phyloP scores from a whole-genome alignment of 257 asterid species.

The Ophiorrhiza pumila region DNA sequence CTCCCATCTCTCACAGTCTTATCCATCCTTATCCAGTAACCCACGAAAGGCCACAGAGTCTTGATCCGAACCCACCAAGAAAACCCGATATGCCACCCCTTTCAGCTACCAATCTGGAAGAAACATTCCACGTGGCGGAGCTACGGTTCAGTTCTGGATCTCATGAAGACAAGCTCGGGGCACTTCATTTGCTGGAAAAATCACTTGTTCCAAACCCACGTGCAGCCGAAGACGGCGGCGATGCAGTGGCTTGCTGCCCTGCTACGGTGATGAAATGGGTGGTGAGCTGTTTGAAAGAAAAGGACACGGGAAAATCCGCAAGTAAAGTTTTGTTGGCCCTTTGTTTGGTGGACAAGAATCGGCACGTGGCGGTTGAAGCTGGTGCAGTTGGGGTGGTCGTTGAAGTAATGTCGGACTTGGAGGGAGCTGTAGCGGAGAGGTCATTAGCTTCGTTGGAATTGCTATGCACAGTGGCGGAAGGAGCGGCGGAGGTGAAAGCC shows the following conservation, averaged over 20 bases:
- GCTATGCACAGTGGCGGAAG: slow-evolving; percentile 69
- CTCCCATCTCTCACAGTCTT: slow-evolving; percentile 22
- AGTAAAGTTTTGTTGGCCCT: slow-evolving; percentile 71
- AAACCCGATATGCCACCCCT: slow-evolving; percentile 8
- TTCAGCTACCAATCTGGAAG: slow-evolving; percentile 39
- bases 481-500: slow-evolving; percentile 64
- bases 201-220: slow-evolving; percentile 62
- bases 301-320: slow-evolving; percentile 48
- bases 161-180: slow-evolving; percentile 38
- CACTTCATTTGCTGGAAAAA: slow-evolving; percentile 53
- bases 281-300: slow-evolving; percentile 49
- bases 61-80: slow-evolving; percentile 16
- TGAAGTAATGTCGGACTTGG: slow-evolving; percentile 67
- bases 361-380: slow-evolving; percentile 61
- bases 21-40: slow-evolving; percentile 22
- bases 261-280: slow-evolving; percentile 47
- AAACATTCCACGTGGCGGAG: slow-evolving; percentile 55
- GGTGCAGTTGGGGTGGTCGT: slow-evolving; percentile 71
- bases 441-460: slow-evolving; percentile 70
- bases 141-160: slow-evolving; percentile 50
- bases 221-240: slow-evolving; percentile 37
- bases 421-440: slow-evolving; percentile 60
- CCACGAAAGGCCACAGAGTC: slow-evolving; percentile 24
- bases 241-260: slow-evolving; percentile 40
- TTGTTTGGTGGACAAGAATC: slow-evolving; percentile 53